phyloP scores from a whole-genome alignment of 495 filamentous ascomycete genomes.

The Tricharina praecox region DNA sequence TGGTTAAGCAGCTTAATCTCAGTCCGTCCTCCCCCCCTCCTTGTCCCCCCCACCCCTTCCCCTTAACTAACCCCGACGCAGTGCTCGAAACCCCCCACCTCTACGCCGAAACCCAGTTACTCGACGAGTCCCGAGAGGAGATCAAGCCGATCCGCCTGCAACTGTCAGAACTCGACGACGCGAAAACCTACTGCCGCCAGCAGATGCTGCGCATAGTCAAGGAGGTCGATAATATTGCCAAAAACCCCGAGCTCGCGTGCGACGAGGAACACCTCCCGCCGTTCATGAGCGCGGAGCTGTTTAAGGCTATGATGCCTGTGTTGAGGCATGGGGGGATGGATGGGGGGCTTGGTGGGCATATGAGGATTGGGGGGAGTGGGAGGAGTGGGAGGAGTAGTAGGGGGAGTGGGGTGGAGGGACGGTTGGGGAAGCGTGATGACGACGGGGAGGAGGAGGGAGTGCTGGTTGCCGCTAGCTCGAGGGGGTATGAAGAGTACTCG shows the following conservation, averaged over 20 bases:
- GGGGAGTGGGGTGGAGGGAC: too few species aligned
- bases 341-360: too few species aligned
- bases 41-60: neutral
- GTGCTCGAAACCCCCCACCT: neutral
- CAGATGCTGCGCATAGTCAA: conserved; percentile 8
- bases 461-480: too few species aligned
- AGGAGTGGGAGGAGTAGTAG: too few species aligned
- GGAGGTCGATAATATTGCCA: conserved; percentile 6
- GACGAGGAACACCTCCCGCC: conserved; percentile 5
- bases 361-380: too few species aligned
- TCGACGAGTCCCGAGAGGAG: neutral
- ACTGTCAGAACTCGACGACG: conserved; percentile 4
- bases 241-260: neutral
- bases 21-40: conserved; percentile 1
- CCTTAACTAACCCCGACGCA: neutral
- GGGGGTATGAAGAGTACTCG: too few species aligned
- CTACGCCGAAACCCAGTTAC: neutral
- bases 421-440: too few species aligned
- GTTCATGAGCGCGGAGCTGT: conserved; percentile 5
- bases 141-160: neutral
- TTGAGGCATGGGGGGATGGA: too few species aligned
- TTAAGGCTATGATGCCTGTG: conserved; percentile 1
- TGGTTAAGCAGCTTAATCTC: conserved; percentile 1
- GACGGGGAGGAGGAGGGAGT: too few species aligned
- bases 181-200: conserved; percentile 5